Evolutionary conservation across 805 yeast genomes (phyloP), one percentile per base, ranked within the genome.

Genomic region (Wickerhamia fluorescens): DNA sequence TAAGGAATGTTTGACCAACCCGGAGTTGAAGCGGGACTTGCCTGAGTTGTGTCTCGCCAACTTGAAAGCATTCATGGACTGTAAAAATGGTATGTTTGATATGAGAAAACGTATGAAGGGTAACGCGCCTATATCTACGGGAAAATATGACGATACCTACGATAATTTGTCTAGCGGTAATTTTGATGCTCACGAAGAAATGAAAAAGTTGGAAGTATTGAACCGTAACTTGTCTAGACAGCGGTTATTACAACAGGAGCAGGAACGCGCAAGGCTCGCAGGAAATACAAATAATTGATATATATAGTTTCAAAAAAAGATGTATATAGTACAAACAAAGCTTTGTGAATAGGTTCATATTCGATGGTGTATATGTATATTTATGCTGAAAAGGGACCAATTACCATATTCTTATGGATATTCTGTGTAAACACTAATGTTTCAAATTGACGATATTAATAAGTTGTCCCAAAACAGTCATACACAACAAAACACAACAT

Each of bases 61-160:
- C 45, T 73, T 88, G 64, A 68, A 76, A 39, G 81, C 94, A 4
- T 89, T 84, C 49, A 64, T 88, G 65, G 95, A 88, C 35, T 89
- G 98, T 61, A 83, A 81, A 32, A 73, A 80, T 45, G 97, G 97
- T 8, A 78, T 80, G 47, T 83, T 88, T 30, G 96, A 88, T 45
- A 83, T 87, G 86, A 58, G 88, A 3, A 88, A 86, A 52, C 71
- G 98, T 41, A 83, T 89, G 59, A 68, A 86, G 48, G 97, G 97
- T 4, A 89, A 89, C 49, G 98, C 94, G 1, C 87, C 96, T 0
- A 59, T 84, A 24, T 85, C 95, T 8, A 84, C 94, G 5, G 98
- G 98, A 0, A 81, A 80, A 49, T 89, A 82, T 55, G 96, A 88
- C 45, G 89, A 85, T 34, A 84, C 85, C 29, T 83, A 81, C 40